A percentile compares a stretch with the other conserved stretches of the same genome.
phyloP scores from a whole-genome alignment of 768 basidiomycete species.

The Leccinum barrowsii region DNA sequence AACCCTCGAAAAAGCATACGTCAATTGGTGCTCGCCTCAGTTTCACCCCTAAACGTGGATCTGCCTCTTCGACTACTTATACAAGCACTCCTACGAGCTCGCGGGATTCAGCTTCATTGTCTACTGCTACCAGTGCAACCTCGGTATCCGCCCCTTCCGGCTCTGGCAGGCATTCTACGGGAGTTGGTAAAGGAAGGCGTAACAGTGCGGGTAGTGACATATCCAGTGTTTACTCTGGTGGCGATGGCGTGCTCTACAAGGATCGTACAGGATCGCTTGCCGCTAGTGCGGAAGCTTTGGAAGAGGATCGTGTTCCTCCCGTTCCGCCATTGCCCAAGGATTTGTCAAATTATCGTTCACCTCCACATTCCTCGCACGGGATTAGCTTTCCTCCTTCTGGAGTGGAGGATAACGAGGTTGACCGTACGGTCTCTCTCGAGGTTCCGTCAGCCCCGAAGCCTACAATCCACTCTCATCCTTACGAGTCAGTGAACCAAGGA shows the following conservation, averaged over 20 bases:
- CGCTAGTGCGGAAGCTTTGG: constrained; percentile 53
- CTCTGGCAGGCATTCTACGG: constrained; percentile 69
- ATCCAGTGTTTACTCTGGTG: constrained; percentile 65
- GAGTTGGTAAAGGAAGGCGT: constrained; percentile 56
- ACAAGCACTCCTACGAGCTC: constrained; percentile 80
- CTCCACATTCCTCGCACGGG: constrained; percentile 56
- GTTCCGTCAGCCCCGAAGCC: constrained; percentile 38
- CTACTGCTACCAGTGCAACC: constrained; percentile 71
- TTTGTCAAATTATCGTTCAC: constrained; percentile 71
- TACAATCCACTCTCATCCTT: constrained; percentile 31
- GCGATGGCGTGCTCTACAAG: constrained; percentile 57
- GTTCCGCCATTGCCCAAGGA: constrained; percentile 93
- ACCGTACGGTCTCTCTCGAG: constrained; percentile 49
- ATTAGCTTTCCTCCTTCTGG: constrained; percentile 47
- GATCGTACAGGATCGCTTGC: constrained; percentile 66
- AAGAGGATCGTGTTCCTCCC: constrained; percentile 76
- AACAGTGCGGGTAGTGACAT: constrained; percentile 88
- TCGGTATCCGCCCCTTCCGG: constrained; percentile 59
- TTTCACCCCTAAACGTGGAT: constrained; percentile 83
- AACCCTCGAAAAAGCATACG: constrained; percentile 63
- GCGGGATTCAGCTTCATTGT: constrained; percentile 82
- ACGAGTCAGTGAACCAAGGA: constrained; percentile 37
- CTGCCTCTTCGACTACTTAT: constrained; percentile 85
- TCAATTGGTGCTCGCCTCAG: constrained; percentile 60
- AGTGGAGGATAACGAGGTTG: constrained; percentile 45